Evolutionary conservation across 2,329 filamentous ascomycete genomes (phyloP).

Genomic region (Colletotrichum truncatum): DNA sequence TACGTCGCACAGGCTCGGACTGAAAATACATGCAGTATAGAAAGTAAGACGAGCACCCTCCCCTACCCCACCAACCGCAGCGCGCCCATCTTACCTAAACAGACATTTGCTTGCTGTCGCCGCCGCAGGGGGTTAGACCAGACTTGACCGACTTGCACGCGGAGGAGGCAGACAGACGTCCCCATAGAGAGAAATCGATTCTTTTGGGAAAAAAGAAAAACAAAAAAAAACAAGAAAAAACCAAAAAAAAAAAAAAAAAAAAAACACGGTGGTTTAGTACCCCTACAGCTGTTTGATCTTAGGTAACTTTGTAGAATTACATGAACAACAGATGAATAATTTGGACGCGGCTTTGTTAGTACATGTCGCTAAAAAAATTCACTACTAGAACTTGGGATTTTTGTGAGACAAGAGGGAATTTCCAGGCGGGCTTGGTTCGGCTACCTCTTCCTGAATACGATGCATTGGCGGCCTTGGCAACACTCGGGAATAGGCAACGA

Average conservation of each 20-base stretch:
- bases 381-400: too few relatives aligned
- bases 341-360: too few relatives aligned
- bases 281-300: too few relatives aligned
- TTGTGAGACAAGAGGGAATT: neutral
- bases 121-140: neutral
- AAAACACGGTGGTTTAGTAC: too few relatives aligned
- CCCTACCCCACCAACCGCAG: neutral
- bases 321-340: too few relatives aligned
- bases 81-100: neutral
- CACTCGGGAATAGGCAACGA: neutral
- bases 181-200: neutral
- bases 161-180: neutral
- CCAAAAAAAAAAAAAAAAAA: neutral
- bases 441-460: neutral
- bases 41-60: neutral
- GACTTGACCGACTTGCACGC: neutral
- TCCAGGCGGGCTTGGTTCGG: neutral
- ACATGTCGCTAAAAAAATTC: too few relatives aligned
- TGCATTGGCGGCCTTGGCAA: neutral
- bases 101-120: neutral
- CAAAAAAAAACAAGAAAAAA: neutral
- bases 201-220: neutral
- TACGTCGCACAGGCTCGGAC: neutral
- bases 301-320: slow-evolving; percentile 2
- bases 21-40: neutral